Conservation (phyloP, 352 stramenopile genomes). For the Globisporangium acanthophoron region DNA sequence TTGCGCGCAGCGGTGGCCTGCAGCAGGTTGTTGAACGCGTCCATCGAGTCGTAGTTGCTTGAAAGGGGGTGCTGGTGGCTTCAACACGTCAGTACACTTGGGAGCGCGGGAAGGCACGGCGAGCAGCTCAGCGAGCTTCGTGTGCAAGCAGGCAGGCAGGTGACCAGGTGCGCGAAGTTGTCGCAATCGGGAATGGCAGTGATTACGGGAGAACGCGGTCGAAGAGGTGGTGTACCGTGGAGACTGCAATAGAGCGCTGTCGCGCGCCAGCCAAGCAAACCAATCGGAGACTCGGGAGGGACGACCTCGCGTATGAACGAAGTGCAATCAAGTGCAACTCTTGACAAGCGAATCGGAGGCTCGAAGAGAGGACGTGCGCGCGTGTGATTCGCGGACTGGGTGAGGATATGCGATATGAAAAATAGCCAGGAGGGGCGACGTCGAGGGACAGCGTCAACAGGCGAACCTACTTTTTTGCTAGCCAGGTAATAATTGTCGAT, state of each 20-base stretch:
- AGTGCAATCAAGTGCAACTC: background rate
- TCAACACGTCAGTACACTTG: background rate
- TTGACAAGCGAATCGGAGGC: background rate
- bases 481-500: background rate
- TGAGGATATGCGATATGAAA: background rate
- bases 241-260: background rate
- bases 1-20: constrained; percentile 58
- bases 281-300: background rate
- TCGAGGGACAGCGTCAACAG: background rate
- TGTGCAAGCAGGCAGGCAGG: too few relatives aligned
- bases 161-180: constrained; percentile 2
- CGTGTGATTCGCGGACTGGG: background rate
- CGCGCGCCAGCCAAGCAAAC: background rate
- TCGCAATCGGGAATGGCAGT: constrained; percentile 12
- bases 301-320: background rate
- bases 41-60: constrained; percentile 28
- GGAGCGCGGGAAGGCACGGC: too few relatives aligned
- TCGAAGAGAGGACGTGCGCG: background rate
- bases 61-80: background rate
- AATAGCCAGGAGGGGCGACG: background rate
- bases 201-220: constrained; percentile 8
- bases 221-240: background rate
- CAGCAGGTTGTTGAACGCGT: constrained; percentile 75
- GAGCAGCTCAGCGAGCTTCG: background rate
- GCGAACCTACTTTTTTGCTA: background rate